These are phyloP conservation scores for Ogataea polymorpha DNA, from an alignment of 805 yeast genomes.

Conservation along the genomic window DNA sequence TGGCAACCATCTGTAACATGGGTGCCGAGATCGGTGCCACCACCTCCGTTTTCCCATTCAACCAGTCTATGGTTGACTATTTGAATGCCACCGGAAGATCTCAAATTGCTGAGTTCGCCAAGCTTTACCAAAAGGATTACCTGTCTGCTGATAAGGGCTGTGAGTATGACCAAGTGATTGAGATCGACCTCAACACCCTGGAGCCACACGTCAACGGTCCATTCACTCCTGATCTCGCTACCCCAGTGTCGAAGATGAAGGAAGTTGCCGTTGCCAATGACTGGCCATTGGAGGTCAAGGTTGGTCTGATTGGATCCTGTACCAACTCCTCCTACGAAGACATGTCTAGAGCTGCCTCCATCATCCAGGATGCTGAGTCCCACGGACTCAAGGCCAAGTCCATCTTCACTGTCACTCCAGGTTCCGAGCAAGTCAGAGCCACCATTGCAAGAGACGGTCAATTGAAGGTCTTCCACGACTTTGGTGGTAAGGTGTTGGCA, in stretches of 20 bases:
- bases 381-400: constrained; percentile 88
- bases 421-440: constrained; percentile 97
- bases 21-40: constrained; percentile 99
- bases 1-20: constrained; percentile 99
- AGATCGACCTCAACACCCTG: constrained; percentile 77
- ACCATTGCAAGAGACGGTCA: constrained; percentile 95
- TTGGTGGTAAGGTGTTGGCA: constrained; percentile 90
- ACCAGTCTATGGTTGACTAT: constrained; percentile 47
- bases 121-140: constrained; percentile 41
- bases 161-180: constrained; percentile 88
- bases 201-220: constrained; percentile 98
- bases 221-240: constrained; percentile 95
- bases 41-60: constrained; percentile 95
- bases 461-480: constrained; percentile 71
- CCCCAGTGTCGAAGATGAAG: constrained; percentile 83
- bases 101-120: constrained; percentile 77
- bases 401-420: constrained; percentile 95
- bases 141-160: constrained; percentile 84
- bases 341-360: constrained; percentile 93
- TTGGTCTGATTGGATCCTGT: constrained; percentile 97
- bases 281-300: constrained; percentile 87
- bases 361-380: constrained; percentile 80
- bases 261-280: constrained; percentile 63
- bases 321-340: constrained; percentile 98
- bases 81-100: constrained; percentile 80